Percentiles rank a stretch among this genome's conserved stretches.
phyloP scores from a whole-genome alignment of 2,329 filamentous ascomycete genomes.

The Bimuria novae-zelandiae region DNA sequence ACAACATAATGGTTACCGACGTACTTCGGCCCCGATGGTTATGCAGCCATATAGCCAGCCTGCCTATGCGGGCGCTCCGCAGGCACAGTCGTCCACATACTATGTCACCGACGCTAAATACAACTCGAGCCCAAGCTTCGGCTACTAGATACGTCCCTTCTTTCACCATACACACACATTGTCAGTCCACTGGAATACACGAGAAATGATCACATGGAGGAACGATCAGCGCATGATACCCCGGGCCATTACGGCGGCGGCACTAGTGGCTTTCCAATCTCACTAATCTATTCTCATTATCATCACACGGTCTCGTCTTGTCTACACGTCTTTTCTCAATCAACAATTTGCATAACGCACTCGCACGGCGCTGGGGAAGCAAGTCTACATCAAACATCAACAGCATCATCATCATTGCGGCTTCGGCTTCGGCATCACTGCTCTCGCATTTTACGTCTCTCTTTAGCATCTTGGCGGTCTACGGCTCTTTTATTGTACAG shows the following conservation, averaged over 20 bases:
- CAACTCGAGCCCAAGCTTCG: slow-evolving; percentile 14
- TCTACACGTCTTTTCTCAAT: background rate
- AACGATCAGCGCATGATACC: slow-evolving; percentile 18
- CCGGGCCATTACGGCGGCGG: slow-evolving; percentile 6
- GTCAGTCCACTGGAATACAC: slow-evolving; percentile 3
- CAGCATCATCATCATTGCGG: background rate
- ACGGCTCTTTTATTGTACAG: background rate
- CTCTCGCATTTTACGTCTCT: background rate
- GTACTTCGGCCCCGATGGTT: slow-evolving; percentile 38
- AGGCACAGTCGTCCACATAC: slow-evolving; percentile 28
- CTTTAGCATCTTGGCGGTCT: slow-evolving; percentile 2
- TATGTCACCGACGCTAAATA: slow-evolving; percentile 39
- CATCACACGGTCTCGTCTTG: background rate
- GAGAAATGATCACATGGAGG: slow-evolving; percentile 10
- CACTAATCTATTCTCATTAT: background rate
- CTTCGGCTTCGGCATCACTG: background rate
- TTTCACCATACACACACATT: background rate
- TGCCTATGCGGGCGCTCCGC: slow-evolving; percentile 27
- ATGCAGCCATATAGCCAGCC: slow-evolving; percentile 33
- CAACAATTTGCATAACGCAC: slow-evolving; percentile 5
- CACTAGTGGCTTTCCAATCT: background rate
- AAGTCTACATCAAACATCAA: background rate
- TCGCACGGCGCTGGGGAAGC: slow-evolving; percentile 13
- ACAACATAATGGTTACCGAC: slow-evolving; percentile 32
- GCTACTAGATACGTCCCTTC: slow-evolving; percentile 10